Conservation (phyloP, 495 filamentous ascomycete species). For the Aspergillus nanangensis region DNA sequence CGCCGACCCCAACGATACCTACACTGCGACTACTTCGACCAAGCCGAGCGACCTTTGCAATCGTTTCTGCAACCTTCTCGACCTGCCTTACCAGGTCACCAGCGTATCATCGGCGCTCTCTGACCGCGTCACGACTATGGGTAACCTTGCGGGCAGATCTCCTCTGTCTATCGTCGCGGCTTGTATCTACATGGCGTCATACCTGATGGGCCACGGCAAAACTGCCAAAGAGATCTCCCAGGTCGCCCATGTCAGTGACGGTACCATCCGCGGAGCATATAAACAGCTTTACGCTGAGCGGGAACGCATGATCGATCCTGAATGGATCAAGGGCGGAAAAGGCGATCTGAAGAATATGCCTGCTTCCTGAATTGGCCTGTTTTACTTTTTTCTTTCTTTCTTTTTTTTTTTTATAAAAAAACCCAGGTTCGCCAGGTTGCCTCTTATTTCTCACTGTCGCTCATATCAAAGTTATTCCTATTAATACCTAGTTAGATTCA, state of each 20-base stretch:
- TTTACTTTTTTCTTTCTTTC: background rate
- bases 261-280: conserved; percentile 93
- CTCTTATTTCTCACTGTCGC: background rate
- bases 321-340: conserved; percentile 67
- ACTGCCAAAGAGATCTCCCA: conserved; percentile 76
- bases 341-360: conserved; percentile 69
- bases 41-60: conserved; percentile 80
- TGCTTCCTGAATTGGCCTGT: conserved; percentile 24
- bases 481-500: background rate
- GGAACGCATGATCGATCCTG: conserved; percentile 67
- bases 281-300: conserved; percentile 73
- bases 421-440: background rate
- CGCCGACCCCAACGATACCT: conserved; percentile 49
- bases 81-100: conserved; percentile 60
- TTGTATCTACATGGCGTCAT: conserved; percentile 91
- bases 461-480: background rate
- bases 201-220: conserved; percentile 74
- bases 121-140: conserved; percentile 63
- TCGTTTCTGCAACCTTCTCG: conserved; percentile 82
- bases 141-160: conserved; percentile 84
- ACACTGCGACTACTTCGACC: conserved; percentile 72
- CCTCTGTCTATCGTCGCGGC: conserved; percentile 91
- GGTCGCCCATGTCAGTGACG: conserved; percentile 86
- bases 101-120: conserved; percentile 72
- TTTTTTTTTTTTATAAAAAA: background rate